Percentiles rank a stretch among this genome's conserved stretches.
These are phyloP conservation scores for Crithidia sp. DNA, from an alignment of 208 protist species.

Conservation along the genomic window DNA sequence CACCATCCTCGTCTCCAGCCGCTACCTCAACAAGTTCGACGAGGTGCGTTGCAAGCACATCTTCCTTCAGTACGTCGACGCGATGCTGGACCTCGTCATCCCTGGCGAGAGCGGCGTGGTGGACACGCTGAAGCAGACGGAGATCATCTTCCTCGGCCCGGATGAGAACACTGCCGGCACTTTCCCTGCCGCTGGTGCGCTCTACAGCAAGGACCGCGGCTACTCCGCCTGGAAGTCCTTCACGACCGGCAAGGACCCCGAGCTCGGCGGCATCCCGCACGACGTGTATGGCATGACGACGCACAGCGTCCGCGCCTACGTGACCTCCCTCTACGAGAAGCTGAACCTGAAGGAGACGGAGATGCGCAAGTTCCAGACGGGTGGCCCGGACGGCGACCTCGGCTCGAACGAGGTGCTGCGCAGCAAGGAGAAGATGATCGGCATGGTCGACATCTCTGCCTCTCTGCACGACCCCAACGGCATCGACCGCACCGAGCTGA, in stretches of 20 bases:
- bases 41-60: slow-evolving; percentile 69
- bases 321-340: slow-evolving; percentile 88
- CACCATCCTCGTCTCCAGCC: slow-evolving; percentile 87
- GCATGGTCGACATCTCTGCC: slow-evolving; percentile 94
- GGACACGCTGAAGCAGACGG: slow-evolving; percentile 75
- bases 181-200: slow-evolving; percentile 70
- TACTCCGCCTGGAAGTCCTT: slow-evolving; percentile 95
- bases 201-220: slow-evolving; percentile 85
- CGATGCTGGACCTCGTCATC: slow-evolving; percentile 92
- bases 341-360: slow-evolving; percentile 83
- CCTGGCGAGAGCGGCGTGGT: slow-evolving; percentile 81
- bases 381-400: slow-evolving; percentile 97
- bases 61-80: slow-evolving; percentile 96
- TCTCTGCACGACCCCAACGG: slow-evolving; percentile 95
- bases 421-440: slow-evolving; percentile 92
- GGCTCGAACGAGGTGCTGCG: slow-evolving; percentile 96
- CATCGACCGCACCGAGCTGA: slow-evolving; percentile 88
- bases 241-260: slow-evolving; percentile 95
- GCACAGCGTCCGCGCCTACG: slow-evolving; percentile 93
- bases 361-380: slow-evolving; percentile 95
- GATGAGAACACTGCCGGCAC: slow-evolving; percentile 95
- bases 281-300: slow-evolving; percentile 97
- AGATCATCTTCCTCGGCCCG: slow-evolving; percentile 97
- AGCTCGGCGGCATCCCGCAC: slow-evolving; percentile 95
- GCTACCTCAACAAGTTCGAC: slow-evolving; percentile 80